Evolutionary conservation across 2,329 filamentous ascomycete species (phyloP), one percentile per base, ranked within the genome.

Genomic region (Aspergillus chevalieri): DNA sequence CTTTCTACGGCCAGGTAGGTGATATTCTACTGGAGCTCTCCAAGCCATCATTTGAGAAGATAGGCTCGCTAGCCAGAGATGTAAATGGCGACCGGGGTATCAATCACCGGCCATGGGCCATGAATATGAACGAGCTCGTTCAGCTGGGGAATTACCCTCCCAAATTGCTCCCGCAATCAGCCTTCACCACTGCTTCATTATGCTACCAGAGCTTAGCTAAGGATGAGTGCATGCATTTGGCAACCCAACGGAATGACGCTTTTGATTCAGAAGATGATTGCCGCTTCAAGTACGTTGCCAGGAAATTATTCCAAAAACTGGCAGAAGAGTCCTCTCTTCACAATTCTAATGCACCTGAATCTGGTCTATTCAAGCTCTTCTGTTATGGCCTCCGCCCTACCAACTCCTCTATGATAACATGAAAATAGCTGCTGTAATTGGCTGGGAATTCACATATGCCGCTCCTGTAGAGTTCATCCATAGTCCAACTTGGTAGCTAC

Each of bases 41-140:
- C 2, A 55, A 26, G 5, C 52, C 59, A 1, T 63, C 57, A 0
- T 71, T 77, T 19, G 34, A 63, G 15, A 57, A 57, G 17, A 74
- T 78, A n/a, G 73, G 72, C 6, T 69, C 64, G 15, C 56, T 76
- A 0, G 45, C 53, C 28, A 54, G 70, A 46, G 39, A 52, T 0
- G 50, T 56, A 24, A 47, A 55, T 26, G 55, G 59, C 6, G 49
- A 49, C 0, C 54, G 63, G 56, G 56, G 53, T 41, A 64, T 71
- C 3, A 52, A 42, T 6, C 54, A 57, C 22, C 59, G 70, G n/a
- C 72, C 72, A 2, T 48, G 77, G 3, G 71, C 68, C 2, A 60
- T 66, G 1, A 72, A 73, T 47, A 74, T 77, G 70, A 75, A 66
- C 47, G 65, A 73, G 54, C 58, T 66, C 14, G 58, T 66, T 10